These are phyloP conservation scores for Tolypocladium ophioglossoides DNA, from an alignment of 2,329 filamentous ascomycete genomes.

Conservation along the genomic window DNA sequence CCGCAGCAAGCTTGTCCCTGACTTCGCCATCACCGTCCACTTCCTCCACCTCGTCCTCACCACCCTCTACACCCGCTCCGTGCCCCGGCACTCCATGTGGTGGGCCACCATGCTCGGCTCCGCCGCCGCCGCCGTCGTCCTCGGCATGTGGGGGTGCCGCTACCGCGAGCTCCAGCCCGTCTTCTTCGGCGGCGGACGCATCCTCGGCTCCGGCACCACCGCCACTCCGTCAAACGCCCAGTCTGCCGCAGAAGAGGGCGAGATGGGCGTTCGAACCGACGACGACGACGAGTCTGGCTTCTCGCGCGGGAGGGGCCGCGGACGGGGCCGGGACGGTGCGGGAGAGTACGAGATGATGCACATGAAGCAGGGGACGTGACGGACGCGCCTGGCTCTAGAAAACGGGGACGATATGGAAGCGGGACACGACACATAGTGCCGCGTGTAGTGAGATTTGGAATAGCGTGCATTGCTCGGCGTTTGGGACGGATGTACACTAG, in stretches of 20 bases:
- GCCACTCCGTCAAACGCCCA: conserved; percentile 9
- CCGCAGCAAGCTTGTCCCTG: conserved; percentile 86
- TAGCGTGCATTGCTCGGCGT: conserved; percentile 25
- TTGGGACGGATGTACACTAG: conserved; percentile 10
- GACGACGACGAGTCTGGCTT: conserved; percentile 23
- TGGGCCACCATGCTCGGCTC: conserved; percentile 54
- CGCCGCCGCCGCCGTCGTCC: conserved; percentile 34
- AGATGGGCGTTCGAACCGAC: conserved; percentile 25
- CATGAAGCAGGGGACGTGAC: conserved; percentile 24
- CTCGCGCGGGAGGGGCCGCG: conserved; percentile 37
- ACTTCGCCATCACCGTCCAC: conserved; percentile 87
- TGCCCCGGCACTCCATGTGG: conserved; percentile 78
- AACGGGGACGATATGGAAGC: neutral
- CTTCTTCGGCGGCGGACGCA: conserved; percentile 59
- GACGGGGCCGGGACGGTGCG: conserved; percentile 40
- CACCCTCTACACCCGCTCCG: conserved; percentile 62
- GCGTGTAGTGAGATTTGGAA: conserved; percentile 5
- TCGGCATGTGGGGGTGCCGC: conserved; percentile 85
- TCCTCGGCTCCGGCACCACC: conserved; percentile 17
- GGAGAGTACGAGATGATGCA: conserved; percentile 58
- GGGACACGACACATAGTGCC: neutral
- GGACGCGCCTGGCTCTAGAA: neutral
- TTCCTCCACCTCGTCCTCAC: conserved; percentile 70
- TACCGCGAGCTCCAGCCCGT: conserved; percentile 86
- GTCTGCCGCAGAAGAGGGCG: conserved; percentile 11